These are phyloP conservation scores for Fusarium duplospermum DNA, from an alignment of 2,329 filamentous ascomycete genomes.

Conservation along the genomic window DNA sequence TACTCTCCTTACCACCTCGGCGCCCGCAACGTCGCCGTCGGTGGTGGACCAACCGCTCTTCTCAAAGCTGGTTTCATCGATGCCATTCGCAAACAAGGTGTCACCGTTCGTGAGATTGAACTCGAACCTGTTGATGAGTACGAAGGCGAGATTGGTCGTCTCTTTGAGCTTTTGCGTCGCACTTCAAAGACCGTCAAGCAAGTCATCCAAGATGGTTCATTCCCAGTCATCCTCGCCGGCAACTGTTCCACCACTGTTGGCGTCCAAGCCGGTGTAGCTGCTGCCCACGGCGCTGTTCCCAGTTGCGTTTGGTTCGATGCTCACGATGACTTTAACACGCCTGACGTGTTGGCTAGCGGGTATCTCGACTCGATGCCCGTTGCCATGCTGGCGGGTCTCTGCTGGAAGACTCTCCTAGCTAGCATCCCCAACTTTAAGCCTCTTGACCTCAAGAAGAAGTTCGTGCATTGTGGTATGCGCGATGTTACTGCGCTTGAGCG, in stretches of 20 bases:
- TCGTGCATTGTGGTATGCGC: conserved; percentile 45
- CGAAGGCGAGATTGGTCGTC: conserved; percentile 54
- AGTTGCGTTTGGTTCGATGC: conserved; percentile 57
- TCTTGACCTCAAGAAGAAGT: conserved; percentile 14
- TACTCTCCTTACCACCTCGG: conserved; percentile 55
- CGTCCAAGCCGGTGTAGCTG: conserved; percentile 49
- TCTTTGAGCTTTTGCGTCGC: conserved; percentile 54
- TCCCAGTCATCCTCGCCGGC: conserved; percentile 53
- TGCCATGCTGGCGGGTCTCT: conserved; percentile 41
- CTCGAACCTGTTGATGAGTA: conserved; percentile 47
- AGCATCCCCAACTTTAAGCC: conserved; percentile 40
- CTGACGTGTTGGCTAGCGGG: conserved; percentile 38
- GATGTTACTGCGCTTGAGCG: conserved; percentile 47
- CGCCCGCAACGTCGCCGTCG: conserved; percentile 50
- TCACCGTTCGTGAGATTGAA: conserved; percentile 44
- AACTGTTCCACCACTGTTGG: conserved; percentile 53
- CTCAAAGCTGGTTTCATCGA: conserved; percentile 45
- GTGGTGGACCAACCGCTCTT: conserved; percentile 51
- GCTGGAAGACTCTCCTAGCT: conserved; percentile 37
- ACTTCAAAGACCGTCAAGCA: conserved; percentile 47
- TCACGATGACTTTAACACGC: conserved; percentile 54
- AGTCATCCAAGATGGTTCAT: conserved; percentile 43
- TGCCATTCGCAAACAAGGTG: conserved; percentile 38
- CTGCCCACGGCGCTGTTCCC: conserved; percentile 31
- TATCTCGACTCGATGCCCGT: conserved; percentile 47